A percentile compares a stretch with the other conserved stretches of the same genome.
Conservation (phyloP, 305 asterid species). For the Solanum aculeatissimum region DNA sequence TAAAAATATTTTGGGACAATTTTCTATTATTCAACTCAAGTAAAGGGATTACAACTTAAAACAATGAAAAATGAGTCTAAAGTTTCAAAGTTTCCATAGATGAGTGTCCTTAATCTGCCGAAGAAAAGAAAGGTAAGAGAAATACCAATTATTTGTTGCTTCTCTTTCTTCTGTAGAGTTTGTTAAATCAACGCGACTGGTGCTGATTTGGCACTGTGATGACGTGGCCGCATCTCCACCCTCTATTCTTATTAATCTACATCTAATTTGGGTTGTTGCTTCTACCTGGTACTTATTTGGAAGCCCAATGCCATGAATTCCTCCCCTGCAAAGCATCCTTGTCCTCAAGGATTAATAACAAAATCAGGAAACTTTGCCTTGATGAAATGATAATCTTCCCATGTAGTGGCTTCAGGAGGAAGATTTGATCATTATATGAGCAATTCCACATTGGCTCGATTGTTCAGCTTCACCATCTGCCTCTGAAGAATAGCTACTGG, state of each 20-base stretch:
- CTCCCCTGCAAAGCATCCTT: neutral
- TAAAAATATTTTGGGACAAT: neutral
- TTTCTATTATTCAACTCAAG: neutral
- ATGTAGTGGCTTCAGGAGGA: neutral
- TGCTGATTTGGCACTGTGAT: neutral
- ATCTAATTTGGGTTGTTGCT: neutral
- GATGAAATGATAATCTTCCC: neutral
- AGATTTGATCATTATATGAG: neutral
- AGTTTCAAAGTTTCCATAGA: neutral
- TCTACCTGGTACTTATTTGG: neutral
- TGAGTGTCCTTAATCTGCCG: neutral
- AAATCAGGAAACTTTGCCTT: neutral
- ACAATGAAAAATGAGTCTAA: neutral
- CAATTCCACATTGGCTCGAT: neutral
- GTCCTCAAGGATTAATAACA: neutral
- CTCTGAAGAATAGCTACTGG: neutral
- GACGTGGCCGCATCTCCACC: neutral
- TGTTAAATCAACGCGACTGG: neutral
- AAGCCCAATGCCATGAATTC: neutral
- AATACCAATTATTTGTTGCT: neutral
- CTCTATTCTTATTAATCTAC: neutral
- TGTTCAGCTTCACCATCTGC: neutral
- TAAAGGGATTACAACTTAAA: neutral
- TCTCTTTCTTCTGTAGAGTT: neutral
- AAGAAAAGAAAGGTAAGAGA: neutral